Evolutionary conservation across 768 basidiomycete genomes (phyloP), one percentile per base, ranked within the genome.

Genomic region (Rhodotorula kratochvilovae): DNA sequence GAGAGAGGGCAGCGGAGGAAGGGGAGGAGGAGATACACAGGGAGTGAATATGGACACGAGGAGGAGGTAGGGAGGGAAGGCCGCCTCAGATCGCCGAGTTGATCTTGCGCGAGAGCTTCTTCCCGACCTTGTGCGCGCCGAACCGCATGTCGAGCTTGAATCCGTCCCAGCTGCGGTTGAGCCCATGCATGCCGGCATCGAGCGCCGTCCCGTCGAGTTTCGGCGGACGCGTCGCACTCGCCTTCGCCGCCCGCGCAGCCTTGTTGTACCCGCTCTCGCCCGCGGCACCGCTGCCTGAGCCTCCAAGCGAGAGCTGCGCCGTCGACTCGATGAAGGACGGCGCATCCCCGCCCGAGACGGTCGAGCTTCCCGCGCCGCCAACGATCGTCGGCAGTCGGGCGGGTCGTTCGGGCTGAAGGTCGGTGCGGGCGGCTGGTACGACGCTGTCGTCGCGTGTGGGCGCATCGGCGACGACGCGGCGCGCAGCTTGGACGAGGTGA

Each of bases 61-160:
- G 39, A 10, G 17, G 13, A 8, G 45, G 61, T 4, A 21, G 33
- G 55, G 23, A 16, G 35, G 39, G 5, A 29, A 11, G 12, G 45
- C 11, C 23, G 6, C 23, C 25, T 53, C 51, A 45, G 10, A 68
- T 21, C 7, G 42, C 50, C 57, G 57, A 43, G 31, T 61, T 68
- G 46, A 73, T 15, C 51, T 66, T 70, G 21, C 72, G 48, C n/a
- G 21, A 12, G 16, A 70, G 3, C 50, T 70, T 68, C 61, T 73
- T 73, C 8, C 64, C 68, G n/a, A 66, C 42, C 53, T 69, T 73
- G 64, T 69, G 67, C 43, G 55, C 60, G 8, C 65, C 68, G 33
- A 74, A 67, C 58, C 57, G 57, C 57, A 61, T 65, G 27, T 74
- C 73, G 36, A 74, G 63, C 66, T 75, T 75, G 71, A 75, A 75